Evolutionary conservation across 257 asterid genomes (phyloP), one percentile per base, ranked within the genome.

Genomic region (Catharanthus roseus): DNA sequence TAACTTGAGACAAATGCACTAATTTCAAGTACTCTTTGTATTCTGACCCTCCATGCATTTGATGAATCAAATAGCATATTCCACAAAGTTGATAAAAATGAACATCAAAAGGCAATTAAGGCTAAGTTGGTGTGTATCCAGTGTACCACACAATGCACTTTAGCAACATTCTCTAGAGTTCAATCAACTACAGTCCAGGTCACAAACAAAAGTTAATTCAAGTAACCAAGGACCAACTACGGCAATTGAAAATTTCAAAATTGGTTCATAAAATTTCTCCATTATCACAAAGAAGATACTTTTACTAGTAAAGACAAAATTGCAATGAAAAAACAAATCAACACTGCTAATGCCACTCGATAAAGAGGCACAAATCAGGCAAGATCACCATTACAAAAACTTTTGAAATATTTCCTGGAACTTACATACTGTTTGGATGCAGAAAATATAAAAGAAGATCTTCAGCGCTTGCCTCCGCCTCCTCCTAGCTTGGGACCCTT

Each of bases 401-500:
- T 23, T n/a, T 53, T 10, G 29, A 44, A 31, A 56, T 13, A 2
- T 38, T 69, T 38, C 44, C 47, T 15, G n/a, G 19, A 69, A 18
- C 31, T 70, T 26, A 19, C 44, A 70, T 28, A 39, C 55, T 39
- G 49, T 9, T 24, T 36, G 16, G 39, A 24, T 33, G 44, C 15
- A 4, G 26, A 2, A 19, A 23, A 28, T 15, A 29, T 23, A 68
- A 78, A 2, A 28, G 38, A 24, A 1, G 23, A 24, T 31, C 29
- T 81, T 68, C 74, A 88, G 33, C 96, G 95, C 83, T 89, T 91
- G 61, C 97, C 96, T 8, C 97, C 93, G 0, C 96, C 95, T 0
- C 97, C 97, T 13, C 97, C 96, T 19, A 87, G 34, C 86, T 91
- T 89, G 26, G 95, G 96, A 10, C 96, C 96, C 78, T 88, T 89